These are phyloP conservation scores for Clarireedia paspali DNA, from an alignment of 2,329 filamentous ascomycete species.

Conservation along the genomic window DNA sequence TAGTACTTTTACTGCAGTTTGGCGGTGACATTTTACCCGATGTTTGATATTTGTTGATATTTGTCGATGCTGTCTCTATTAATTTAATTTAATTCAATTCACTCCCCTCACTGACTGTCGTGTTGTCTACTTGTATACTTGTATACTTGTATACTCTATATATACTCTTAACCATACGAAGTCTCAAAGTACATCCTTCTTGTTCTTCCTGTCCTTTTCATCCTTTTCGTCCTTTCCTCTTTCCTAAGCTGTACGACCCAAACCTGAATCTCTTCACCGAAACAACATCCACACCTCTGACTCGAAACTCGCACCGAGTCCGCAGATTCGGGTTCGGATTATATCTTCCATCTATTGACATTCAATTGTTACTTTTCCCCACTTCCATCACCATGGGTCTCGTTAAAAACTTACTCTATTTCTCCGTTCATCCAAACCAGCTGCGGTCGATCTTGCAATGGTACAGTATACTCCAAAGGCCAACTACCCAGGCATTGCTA, in stretches of 20 bases:
- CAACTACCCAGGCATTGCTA: constrained; percentile 6
- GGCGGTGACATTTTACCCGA: not conserved
- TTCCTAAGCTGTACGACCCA: too few relatives aligned
- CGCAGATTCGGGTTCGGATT: not conserved
- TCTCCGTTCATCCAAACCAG: constrained; percentile 66
- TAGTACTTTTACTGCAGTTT: not conserved
- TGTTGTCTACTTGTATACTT: too few relatives aligned
- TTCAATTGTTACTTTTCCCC: not conserved
- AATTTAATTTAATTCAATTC: not conserved
- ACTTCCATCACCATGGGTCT: constrained; percentile 42
- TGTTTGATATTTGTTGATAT: not conserved
- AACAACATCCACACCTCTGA: not conserved
- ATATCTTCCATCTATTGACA: not conserved
- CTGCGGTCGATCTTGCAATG: constrained; percentile 83
- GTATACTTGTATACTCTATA: too few relatives aligned
- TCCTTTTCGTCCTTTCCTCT: too few relatives aligned
- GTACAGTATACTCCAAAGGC: constrained; percentile 28
- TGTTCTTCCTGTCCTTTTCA: too few relatives aligned
- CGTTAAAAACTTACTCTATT: constrained; percentile 55
- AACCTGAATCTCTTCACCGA: too few relatives aligned
- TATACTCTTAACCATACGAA: too few relatives aligned
- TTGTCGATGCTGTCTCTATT: not conserved
- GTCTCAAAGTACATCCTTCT: too few relatives aligned
- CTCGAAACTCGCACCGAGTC: not conserved
- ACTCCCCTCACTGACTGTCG: not conserved